Evolutionary conservation across 768 basidiomycete species (phyloP), one percentile per base, ranked within the genome.

Genomic region (Mycena venus): DNA sequence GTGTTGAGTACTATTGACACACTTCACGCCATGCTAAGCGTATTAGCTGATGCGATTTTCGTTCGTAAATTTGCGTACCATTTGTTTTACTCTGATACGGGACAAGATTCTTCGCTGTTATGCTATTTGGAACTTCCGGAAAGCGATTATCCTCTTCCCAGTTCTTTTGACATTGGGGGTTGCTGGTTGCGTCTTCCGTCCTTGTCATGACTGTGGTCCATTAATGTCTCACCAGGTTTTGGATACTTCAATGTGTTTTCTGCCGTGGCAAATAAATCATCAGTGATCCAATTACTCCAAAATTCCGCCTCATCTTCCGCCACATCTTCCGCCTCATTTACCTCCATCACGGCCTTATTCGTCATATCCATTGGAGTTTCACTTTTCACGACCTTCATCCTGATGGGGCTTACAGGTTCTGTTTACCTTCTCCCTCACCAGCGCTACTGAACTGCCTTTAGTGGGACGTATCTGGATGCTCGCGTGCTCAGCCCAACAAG

Each of bases 391-490:
- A 68, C 66, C 3, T 19, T 58, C 17, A 29, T 58, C 10, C 31
- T 58, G 10, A 68, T 68, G 55, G 55, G 34, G 17, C 38, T 68
- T 4, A 58, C 25, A 19, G 53, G 66, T 56, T 17, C 36, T 38
- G 36, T 38, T 7, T 7, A 38, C 36, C 8, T 38, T 38, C 14
- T 7, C 36, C 36, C 36, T 38, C 36, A 38, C 8, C 36, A 38
- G n/a, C n/a, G 14, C 14, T 38, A 38, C 36, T 38, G 36, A 38
- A 38, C 7, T 14, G 14, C 32, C 32, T 19, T 68, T 29, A 68
- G 66, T 40, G 25, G 51, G 51, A 15, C 53, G 66, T 21, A 68
- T 68, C 23, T 68, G 66, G 66, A 29, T 23, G 51, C 27, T 68
- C 1, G 53, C 53, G 3, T 40, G 53, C 17, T 10, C 25, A 32